These are phyloP conservation scores for Fusarium nanum DNA, from an alignment of 2,329 filamentous ascomycete species.

Conservation along the genomic window DNA sequence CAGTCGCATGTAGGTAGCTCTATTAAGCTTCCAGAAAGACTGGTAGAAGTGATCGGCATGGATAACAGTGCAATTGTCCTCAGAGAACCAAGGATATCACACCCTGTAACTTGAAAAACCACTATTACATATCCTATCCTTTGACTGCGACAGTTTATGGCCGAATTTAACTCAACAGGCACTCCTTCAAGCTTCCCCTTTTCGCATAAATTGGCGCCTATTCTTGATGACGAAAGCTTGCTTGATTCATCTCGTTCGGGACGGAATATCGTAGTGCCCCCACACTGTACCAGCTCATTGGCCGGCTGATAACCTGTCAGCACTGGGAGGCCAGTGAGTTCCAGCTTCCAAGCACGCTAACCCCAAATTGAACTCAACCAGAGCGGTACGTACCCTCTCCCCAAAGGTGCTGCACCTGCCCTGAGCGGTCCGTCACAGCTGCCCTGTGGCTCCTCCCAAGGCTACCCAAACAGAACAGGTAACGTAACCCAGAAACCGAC, in stretches of 20 bases:
- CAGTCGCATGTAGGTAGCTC: neutral
- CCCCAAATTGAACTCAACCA: neutral
- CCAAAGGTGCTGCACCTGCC: slow-evolving; percentile 20
- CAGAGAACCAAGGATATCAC: neutral
- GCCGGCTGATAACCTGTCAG: slow-evolving; percentile 31
- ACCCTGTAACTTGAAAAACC: neutral
- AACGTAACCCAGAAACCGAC: slow-evolving; percentile 49
- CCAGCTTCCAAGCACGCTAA: slow-evolving; percentile 18
- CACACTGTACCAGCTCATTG: slow-evolving; percentile 3
- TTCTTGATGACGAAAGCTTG: slow-evolving; percentile 28
- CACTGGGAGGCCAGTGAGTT: slow-evolving; percentile 21
- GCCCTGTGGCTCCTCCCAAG: slow-evolving; percentile 29
- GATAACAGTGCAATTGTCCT: neutral
- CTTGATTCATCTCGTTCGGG: slow-evolving; percentile 35
- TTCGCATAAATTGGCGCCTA: slow-evolving; percentile 25
- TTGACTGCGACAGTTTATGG: neutral
- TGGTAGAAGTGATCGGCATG: neutral
- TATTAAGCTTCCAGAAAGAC: neutral
- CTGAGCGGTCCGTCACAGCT: slow-evolving; percentile 30
- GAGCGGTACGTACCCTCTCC: slow-evolving; percentile 29
- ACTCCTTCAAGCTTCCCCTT: slow-evolving; percentile 30
- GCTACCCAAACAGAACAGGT: slow-evolving; percentile 50
- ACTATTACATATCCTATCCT: neutral
- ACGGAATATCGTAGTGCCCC: slow-evolving; percentile 33
- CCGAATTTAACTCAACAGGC: neutral